Base-by-base conservation (phyloP, 305 asterid species). In the Ilex paraguariensis region DNA sequence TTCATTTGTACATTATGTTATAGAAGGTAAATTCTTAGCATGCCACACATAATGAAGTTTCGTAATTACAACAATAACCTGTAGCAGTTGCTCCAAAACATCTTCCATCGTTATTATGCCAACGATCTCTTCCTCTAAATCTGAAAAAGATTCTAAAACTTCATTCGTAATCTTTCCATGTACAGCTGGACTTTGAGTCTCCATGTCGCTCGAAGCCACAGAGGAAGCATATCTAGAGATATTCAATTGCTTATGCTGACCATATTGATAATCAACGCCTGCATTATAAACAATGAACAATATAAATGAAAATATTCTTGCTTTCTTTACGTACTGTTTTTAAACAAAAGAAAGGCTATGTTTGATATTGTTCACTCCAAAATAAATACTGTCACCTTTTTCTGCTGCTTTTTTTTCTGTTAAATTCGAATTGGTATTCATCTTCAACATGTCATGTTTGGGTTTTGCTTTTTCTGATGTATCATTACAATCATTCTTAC, bases 91-190 rank as follows among this genome's bases (percentile, higher is more conserved):
- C 70, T 84, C 96, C 31, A 84, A 61, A 12, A 86, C 91, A 64
- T 84, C 96, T 69, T 86, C 96, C 95, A 86, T 86, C 32, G 96
- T 86, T 44, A 88, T 86, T 46, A 88, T 77, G 1, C 95, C 96
- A 12, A 76, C 61, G 7, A 75, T 85, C 71, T 79, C 88, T 70
- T 82, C 90, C 54, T 82, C 82, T 21, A 62, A 64, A 65, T 64
- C 58, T 59, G 62, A 13, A 75, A 59, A 44, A 11, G 62, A 63
- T 59, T 73, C 75, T 59, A 71, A 17, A 14, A 62, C 75, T 15
- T 70, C 75, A 12, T 57, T 64, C 0, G 69, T 69, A 61, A 77
- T 64, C 69, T 67, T 71, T 16, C 68, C 79, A 8, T 57, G 66
- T 31, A 45, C 36, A 30, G 33, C 52, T n/a, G 71, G 63, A 17